Conservation (phyloP, 139 green algal species). For the Yamagishiella unicocca region DNA sequence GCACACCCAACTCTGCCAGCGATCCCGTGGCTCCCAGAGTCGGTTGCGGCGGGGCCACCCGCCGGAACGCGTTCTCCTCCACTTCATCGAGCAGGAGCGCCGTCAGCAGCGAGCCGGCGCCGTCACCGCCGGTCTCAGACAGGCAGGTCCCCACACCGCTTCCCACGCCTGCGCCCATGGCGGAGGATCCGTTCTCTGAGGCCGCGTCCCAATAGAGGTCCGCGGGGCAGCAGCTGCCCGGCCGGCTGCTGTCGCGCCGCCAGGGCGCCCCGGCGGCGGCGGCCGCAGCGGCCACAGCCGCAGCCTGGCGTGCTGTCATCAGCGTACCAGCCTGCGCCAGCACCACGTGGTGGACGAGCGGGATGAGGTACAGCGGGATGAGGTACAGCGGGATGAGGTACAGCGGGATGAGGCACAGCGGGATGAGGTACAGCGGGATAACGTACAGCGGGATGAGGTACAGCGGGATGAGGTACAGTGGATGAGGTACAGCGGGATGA, state of each 20-base stretch:
- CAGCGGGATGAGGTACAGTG: no score
- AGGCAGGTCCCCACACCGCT: not conserved
- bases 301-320: conserved; percentile 31
- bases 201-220: not conserved
- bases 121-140: conserved; percentile 4
- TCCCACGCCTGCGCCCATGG: not conserved
- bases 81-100: conserved; percentile 43
- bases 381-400: no score
- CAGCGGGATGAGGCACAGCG: no score
- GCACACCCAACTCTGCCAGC: not conserved
- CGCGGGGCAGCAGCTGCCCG: not conserved
- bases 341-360: no score
- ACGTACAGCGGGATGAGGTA: no score
- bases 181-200: conserved; percentile 4
- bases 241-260: not conserved
- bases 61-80: conserved; percentile 37
- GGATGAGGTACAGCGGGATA: no score
- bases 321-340: conserved; percentile 40
- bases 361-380: no score
- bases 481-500: no score
- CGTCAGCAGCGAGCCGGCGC: conserved; percentile 14
- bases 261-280: conserved; percentile 6
- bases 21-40: no score
- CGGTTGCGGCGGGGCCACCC: not conserved
- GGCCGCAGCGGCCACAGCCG: not conserved